Base-by-base conservation (phyloP, 805 yeast genomes). In the Debaryomyces tyrocola region DNA sequence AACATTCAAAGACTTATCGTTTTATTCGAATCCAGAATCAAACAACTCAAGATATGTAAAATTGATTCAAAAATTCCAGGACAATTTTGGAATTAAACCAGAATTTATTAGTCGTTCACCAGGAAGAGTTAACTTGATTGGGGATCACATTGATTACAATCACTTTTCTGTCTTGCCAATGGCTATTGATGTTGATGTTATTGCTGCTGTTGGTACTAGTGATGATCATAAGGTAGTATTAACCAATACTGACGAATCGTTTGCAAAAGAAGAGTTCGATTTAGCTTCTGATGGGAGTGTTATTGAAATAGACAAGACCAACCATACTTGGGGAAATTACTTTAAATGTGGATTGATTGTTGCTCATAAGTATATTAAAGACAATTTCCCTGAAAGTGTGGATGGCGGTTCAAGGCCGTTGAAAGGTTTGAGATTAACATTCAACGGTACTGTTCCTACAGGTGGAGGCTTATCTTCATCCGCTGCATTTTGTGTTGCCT, bases 71-170 rank as follows among this genome's bases (percentile, higher is more conserved):
- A 41, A 50, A 2, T 78, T 70, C 52, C 37, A 41, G 5, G 42
- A 40, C 4, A 47, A 37, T 17, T 72, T 64, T 43, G 35, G 47
- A 12, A 56, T 56, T 20, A 56, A 60, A 6, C 77, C 79, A 4
- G 75, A 72, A 29, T 76, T 82, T 56, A 63, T 80, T 33, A 67
- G 83, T 18, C 70, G 90, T 42, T 79, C 87, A 12, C 90, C 91
- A n/a, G 90, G 90, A 28, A 69, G 91, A 54, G 90, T 85, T 44
- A 85, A 84, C 60, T 67, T 85, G 48, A 82, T 85, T 46, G 90
- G 91, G 33, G 90, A 85, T 53, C 91, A 85, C 58, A 80, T 85
- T 45, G 90, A 85, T 64, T 85, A 84, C 60, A 78, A 80, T 52
- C 75, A 78, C 55, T 85, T 81, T 59, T 75, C 87, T 6, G 86